Conservation (phyloP, 306 rosid species). For the Cicer judaicum region DNA sequence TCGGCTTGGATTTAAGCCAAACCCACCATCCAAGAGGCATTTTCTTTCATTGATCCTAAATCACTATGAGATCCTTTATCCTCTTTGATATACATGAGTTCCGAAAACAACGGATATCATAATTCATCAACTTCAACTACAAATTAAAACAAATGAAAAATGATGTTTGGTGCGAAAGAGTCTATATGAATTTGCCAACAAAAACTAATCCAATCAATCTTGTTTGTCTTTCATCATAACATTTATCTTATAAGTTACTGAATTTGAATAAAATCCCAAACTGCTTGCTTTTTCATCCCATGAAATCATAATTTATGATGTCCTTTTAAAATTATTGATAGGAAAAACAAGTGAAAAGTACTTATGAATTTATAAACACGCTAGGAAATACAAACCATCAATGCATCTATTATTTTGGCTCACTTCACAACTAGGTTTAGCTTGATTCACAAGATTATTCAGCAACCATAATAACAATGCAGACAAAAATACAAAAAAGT, state of each 20-base stretch:
- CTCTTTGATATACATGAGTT: too few species aligned
- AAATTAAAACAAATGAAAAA: too few species aligned
- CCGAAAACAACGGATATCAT: too few species aligned
- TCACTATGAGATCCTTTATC: too few species aligned
- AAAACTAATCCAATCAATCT: not conserved
- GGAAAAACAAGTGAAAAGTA: not conserved
- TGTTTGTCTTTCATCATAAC: not conserved
- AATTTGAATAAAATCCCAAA: not conserved
- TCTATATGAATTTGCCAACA: too few species aligned
- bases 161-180: too few species aligned
- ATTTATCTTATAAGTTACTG: not conserved
- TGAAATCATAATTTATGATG: not conserved
- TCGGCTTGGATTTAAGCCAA: too few species aligned
- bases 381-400: not conserved
- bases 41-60: too few species aligned
- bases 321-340: not conserved
- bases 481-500: constrained; percentile 28
- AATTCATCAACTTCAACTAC: too few species aligned
- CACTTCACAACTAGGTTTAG: constrained; percentile 23
- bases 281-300: not conserved
- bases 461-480: constrained; percentile 23
- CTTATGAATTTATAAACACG: not conserved
- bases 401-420: constrained; percentile 33
- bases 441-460: constrained; percentile 24
- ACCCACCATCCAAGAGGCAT: too few species aligned